These are phyloP conservation scores for Claviceps paspali DNA, from an alignment of 2,329 filamentous ascomycete species.

Conservation along the genomic window DNA sequence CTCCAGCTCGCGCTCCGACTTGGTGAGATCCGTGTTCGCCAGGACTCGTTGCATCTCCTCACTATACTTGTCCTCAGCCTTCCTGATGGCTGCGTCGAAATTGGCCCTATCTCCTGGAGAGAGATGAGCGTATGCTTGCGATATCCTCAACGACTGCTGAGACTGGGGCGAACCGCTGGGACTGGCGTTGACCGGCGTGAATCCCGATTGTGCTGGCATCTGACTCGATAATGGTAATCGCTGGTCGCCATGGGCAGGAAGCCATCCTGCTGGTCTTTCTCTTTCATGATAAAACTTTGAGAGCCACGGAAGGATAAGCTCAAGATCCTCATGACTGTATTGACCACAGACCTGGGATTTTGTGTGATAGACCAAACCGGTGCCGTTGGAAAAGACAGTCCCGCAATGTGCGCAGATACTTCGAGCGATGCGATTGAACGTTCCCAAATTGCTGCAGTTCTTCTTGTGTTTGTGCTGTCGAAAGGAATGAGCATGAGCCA, in stretches of 20 bases:
- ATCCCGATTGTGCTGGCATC: neutral
- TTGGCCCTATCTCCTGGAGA: conserved; percentile 11
- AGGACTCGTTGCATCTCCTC: conserved; percentile 27
- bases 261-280: neutral
- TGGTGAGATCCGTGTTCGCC: conserved; percentile 12
- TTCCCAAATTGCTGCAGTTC: conserved; percentile 11
- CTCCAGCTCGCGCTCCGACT: conserved; percentile 17
- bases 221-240: neutral
- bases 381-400: conserved; percentile 24
- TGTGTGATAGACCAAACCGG: conserved; percentile 29
- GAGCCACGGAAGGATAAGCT: conserved; percentile 1
- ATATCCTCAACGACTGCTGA: neutral
- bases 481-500: conserved; percentile 5
- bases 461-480: conserved; percentile 15
- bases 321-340: conserved; percentile 12
- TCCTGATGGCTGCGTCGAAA: conserved; percentile 16
- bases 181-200: neutral
- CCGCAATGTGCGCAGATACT: conserved; percentile 31
- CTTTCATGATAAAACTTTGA: conserved; percentile 2
- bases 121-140: conserved; percentile 31
- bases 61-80: conserved; percentile 21
- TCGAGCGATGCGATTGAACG: conserved; percentile 10
- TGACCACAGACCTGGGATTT: conserved; percentile 31
- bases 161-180: neutral
- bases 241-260: neutral